Base-by-base conservation (phyloP, 495 filamentous ascomycete genomes). In the Xylaria cubensis region DNA sequence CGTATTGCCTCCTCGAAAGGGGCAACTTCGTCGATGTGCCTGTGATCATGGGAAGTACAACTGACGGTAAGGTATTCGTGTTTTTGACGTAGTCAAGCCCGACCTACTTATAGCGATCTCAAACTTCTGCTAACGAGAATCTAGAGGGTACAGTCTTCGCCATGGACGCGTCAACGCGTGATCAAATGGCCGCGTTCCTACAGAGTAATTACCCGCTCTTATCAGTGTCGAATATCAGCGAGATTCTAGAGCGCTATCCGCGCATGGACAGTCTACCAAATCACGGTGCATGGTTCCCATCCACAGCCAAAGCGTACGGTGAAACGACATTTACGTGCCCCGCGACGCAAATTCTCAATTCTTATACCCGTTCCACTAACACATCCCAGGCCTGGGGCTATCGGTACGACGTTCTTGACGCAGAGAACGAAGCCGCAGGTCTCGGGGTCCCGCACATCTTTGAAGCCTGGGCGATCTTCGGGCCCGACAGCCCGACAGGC, bases 261-360 rank as follows among this genome's bases (percentile, higher is more conserved):
- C 62, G 48, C 1, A 42, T 71, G 13, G 36, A 73, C 13, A 67
- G 75, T 8, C n/a, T 82, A 1, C 79, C 81, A 10, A 26, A 67
- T 3, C 80, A 76, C 74, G 74, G 41, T 3, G n/a, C 73, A 8
- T 85, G 80, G 79, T 85, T 82, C 73, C 80, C 83, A 9, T 75
- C 78, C 17, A 73, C 87, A 69, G 85, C 86, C 59, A 79, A 84
- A 7, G 82, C 83, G 36, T 91, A 90, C 75, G 88, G 88, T 50
- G 90, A 92, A 75, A 83, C 86, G 1, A 90, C 87, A 2, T 92
- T 93, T 71, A 84, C 87, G 69, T 93, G 91, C 70, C 89, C 90
- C 3, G 83, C 83, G 8, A 68, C 65, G n/a, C 76, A 72, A 68
- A 64, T 86, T 48, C 79, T 84, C 21, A 66, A 74, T 53, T 70